These are phyloP conservation scores for Quercus phellos DNA, from an alignment of 331 rosid genomes.

Conservation along the genomic window DNA sequence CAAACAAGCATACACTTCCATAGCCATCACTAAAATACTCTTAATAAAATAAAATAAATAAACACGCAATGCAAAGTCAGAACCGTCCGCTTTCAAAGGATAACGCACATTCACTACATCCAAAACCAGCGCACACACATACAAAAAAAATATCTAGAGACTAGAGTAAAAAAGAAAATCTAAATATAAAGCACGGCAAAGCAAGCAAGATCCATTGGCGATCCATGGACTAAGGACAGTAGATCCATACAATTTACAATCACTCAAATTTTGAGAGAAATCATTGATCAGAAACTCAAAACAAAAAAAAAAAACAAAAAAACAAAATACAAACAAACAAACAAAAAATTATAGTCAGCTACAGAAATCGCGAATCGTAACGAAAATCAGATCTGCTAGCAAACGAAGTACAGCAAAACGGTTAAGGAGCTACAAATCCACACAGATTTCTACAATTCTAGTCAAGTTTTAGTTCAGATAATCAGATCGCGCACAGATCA, in stretches of 20 bases:
- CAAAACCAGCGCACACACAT: too few species aligned
- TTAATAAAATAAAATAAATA: neutral
- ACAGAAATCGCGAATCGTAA: neutral
- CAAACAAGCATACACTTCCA: neutral
- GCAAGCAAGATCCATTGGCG: neutral
- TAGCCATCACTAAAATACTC: neutral
- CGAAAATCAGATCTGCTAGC: conserved; percentile 28
- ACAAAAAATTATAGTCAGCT: too few species aligned
- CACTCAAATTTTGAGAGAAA: neutral
- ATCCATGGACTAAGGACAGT: neutral
- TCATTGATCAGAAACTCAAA: neutral
- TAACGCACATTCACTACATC: neutral
- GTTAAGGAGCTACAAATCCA: neutral
- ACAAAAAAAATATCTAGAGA: too few species aligned
- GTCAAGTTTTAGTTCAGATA: neutral
- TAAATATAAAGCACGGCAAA: neutral
- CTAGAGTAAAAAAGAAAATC: neutral
- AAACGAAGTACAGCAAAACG: neutral
- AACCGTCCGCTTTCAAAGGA: neutral
- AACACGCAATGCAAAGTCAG: neutral
- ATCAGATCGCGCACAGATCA: conserved; percentile 21
- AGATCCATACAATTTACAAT: conserved; percentile 14
- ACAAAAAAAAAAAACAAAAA: neutral
- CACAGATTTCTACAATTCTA: neutral
- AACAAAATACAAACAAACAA: neutral